Base-by-base conservation (phyloP, 352 stramenopile species). In the Globisporangium canariense region DNA sequence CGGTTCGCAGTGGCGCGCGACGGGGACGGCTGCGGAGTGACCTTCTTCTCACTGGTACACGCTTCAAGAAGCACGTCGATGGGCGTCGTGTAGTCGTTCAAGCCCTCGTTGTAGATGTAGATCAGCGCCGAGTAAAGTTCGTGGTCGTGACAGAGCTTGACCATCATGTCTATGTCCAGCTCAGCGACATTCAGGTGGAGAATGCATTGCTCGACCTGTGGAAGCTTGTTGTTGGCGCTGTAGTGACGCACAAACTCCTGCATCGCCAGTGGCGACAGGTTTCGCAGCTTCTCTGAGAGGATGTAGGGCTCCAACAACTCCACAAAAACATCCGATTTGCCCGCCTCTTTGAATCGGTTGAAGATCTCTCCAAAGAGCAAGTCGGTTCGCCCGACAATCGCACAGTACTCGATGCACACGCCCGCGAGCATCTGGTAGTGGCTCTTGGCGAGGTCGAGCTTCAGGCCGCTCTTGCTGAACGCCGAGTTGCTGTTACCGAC, bases 341-440 rank as follows among this genome's bases (percentile, higher is more conserved):
- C 81, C 1, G 69, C 74, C 22, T 94, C 84, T 63, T 91, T 88
- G 65, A 96, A 96, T 4, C 86, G 78, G 38, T 85, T 88, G 66
- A 92, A 96, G 57, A 96, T 96, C 47, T 95, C 87, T 13, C 83
- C 86, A 64, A 96, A 96, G 5, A 96, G 69, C 51, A 96, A 61
- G 61, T 96, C 89, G 0, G 83, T 93, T 11, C 86, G 81, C 0
- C 84, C 81, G 0, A 96, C 96, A 4, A 95, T 89, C 34, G 96
- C 83, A 64, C 94, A 98, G 65, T 96, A 98, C 70, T 98, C 96
- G 30, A 98, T 96, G 60, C 91, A 98, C n/a, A 98, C 94, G 38
- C 91, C 91, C 20, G 91, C 94, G 30, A 98, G 77, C 93, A 98
- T 98, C 67, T 98, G 90, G 70, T 98, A 98, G 73, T 98, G 95